These are phyloP conservation scores for Oryza meridionalis DNA, from an alignment of 176 grass and related monocot genomes.

Conservation along the genomic window DNA sequence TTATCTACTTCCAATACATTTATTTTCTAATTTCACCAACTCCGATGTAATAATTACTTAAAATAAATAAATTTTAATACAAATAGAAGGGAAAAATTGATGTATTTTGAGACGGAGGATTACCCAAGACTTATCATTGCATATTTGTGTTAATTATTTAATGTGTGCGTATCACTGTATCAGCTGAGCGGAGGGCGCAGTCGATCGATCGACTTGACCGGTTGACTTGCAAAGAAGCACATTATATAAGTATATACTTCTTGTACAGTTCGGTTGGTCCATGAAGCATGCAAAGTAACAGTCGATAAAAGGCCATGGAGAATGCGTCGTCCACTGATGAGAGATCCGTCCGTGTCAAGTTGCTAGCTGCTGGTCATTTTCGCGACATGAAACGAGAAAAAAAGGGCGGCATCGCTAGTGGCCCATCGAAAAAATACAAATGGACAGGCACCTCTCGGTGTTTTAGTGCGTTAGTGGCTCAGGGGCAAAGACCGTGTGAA, in stretches of 20 bases:
- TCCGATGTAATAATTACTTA: no score
- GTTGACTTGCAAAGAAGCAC: neutral
- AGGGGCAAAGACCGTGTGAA: neutral
- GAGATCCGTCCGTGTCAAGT: neutral
- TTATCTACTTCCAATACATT: no score
- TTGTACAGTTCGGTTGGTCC: neutral
- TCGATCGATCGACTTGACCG: neutral
- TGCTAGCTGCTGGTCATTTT: conserved; percentile 17
- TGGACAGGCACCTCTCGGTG: neutral
- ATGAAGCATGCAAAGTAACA: neutral
- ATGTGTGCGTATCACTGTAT: no score
- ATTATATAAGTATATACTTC: neutral
- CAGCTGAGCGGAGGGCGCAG: neutral
- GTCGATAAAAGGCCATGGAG: neutral
- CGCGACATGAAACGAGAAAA: conserved; percentile 5
- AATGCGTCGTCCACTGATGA: neutral
- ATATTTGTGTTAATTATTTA: no score
- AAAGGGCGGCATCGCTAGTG: neutral
- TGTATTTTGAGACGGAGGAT: no score
- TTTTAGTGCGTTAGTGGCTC: neutral
- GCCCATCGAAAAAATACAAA: neutral
- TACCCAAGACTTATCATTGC: neutral
- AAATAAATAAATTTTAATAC: no score
- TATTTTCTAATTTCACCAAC: no score
- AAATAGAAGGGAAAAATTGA: no score